phyloP scores from a whole-genome alignment of 2,329 filamentous ascomycete genomes.

The Mariannaea elegans region DNA sequence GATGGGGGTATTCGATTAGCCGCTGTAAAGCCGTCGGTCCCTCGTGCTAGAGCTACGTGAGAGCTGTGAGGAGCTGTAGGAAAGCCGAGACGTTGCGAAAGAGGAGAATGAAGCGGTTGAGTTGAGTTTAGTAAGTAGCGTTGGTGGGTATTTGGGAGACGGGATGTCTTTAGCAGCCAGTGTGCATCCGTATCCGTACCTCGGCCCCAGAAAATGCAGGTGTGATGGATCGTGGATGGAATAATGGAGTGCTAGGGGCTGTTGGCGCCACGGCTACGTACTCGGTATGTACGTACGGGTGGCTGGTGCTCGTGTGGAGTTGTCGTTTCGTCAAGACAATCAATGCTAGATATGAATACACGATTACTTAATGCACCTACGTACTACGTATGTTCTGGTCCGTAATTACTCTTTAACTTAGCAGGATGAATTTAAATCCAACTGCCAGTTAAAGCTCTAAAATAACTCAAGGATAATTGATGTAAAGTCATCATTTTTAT shows the following conservation, averaged over 20 bases:
- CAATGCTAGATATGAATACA: too few species aligned
- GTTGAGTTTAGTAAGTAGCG: background rate
- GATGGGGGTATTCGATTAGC: background rate
- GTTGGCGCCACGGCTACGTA: background rate
- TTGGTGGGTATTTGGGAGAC: slow-evolving; percentile 4
- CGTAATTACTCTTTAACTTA: too few species aligned
- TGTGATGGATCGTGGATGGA: slow-evolving; percentile 22
- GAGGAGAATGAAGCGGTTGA: slow-evolving; percentile 1
- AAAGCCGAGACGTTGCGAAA: background rate
- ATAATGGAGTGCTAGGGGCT: slow-evolving; percentile 11
- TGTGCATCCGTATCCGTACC: slow-evolving; percentile 9
- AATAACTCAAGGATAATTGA: too few species aligned
- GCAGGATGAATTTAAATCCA: too few species aligned
- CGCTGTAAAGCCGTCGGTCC: background rate
- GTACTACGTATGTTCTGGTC: too few species aligned
- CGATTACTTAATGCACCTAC: too few species aligned
- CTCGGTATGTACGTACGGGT: too few species aligned
- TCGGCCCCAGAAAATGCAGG: slow-evolving; percentile 24
- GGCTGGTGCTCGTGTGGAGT: too few species aligned
- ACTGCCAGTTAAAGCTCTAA: too few species aligned
- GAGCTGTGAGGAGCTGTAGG: background rate
- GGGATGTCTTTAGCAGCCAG: slow-evolving; percentile 7
- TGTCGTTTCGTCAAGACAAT: too few species aligned
- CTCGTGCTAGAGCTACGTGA: background rate
- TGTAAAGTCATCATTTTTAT: too few species aligned